These are phyloP conservation scores for Rozella allomycis DNA, from an alignment of 371 early-diverging fungal genomes.

Conservation along the genomic window DNA sequence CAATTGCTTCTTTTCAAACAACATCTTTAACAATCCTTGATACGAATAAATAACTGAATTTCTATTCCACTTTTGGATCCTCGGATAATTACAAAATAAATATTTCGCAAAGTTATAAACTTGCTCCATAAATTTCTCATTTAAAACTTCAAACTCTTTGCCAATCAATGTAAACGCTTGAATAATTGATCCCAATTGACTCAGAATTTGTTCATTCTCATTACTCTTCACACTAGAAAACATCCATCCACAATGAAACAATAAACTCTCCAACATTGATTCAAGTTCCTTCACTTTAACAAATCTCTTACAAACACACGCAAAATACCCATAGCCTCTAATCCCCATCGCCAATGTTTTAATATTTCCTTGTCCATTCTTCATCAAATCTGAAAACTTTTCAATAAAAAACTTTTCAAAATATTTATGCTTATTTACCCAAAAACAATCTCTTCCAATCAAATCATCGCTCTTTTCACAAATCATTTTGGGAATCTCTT, in stretches of 20 bases:
- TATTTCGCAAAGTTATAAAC: conserved; percentile 23
- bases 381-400: conserved; percentile 15
- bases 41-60: conserved; percentile 20
- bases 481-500: conserved; percentile 13
- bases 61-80: conserved; percentile 15
- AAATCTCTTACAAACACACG: conserved; percentile 28
- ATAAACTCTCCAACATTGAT: conserved; percentile 12
- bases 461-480: conserved; percentile 3
- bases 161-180: conserved; percentile 36
- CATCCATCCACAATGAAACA: not conserved
- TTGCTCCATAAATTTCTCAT: conserved; percentile 18
- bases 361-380: conserved; percentile 10
- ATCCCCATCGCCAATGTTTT: conserved; percentile 39
- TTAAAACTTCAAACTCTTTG: conserved; percentile 17
- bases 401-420: conserved; percentile 24
- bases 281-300: conserved; percentile 17
- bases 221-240: conserved; percentile 4
- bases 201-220: conserved; percentile 14
- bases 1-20: conserved; percentile 25
- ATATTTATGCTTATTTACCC: conserved; percentile 6
- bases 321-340: conserved; percentile 44
- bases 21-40: conserved; percentile 19
- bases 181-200: conserved; percentile 37
- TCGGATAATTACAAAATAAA: conserved; percentile 16
- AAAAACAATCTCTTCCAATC: conserved; percentile 10